phyloP scores from a whole-genome alignment of 192 early-diverging fungal genomes.

The Gonapodya prolifera region DNA sequence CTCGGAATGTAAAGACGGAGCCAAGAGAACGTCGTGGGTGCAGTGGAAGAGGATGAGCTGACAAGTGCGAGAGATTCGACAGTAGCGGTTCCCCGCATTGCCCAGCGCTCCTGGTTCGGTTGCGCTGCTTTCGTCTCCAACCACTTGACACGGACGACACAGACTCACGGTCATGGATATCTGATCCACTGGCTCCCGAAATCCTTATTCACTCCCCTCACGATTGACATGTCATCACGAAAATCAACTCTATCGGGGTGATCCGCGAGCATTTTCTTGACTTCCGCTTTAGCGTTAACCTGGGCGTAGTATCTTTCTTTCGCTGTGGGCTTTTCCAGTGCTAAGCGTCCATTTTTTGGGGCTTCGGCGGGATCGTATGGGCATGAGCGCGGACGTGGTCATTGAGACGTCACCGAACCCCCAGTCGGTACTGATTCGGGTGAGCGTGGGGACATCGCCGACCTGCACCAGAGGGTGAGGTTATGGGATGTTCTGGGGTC shows the following conservation, averaged over 20 bases:
- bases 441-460: slow-evolving; percentile 48
- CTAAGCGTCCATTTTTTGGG: neutral
- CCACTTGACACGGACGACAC: slow-evolving; percentile 38
- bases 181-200: slow-evolving; percentile 66
- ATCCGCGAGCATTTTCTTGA: slow-evolving; percentile 56
- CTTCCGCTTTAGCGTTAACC: slow-evolving; percentile 55
- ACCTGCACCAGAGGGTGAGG: too few relatives aligned
- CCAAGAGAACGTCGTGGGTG: neutral
- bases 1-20: too few relatives aligned
- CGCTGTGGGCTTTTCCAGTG: neutral
- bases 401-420: slow-evolving; percentile 31
- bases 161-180: slow-evolving; percentile 75
- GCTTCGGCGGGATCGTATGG: slow-evolving; percentile 13
- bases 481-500: too few relatives aligned
- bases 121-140: neutral
- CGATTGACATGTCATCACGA: slow-evolving; percentile 67
- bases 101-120: neutral
- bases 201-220: slow-evolving; percentile 66
- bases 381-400: slow-evolving; percentile 25
- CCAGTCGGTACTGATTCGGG: slow-evolving; percentile 57
- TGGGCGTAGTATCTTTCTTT: slow-evolving; percentile 57
- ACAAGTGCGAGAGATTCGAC: neutral
- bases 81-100: neutral
- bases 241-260: slow-evolving; percentile 85
- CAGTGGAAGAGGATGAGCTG: slow-evolving; percentile 1